A percentile compares a stretch with the other conserved stretches of the same genome.
phyloP scores from a whole-genome alignment of 169 alveolate species.

The Eimeria necatrix region DNA sequence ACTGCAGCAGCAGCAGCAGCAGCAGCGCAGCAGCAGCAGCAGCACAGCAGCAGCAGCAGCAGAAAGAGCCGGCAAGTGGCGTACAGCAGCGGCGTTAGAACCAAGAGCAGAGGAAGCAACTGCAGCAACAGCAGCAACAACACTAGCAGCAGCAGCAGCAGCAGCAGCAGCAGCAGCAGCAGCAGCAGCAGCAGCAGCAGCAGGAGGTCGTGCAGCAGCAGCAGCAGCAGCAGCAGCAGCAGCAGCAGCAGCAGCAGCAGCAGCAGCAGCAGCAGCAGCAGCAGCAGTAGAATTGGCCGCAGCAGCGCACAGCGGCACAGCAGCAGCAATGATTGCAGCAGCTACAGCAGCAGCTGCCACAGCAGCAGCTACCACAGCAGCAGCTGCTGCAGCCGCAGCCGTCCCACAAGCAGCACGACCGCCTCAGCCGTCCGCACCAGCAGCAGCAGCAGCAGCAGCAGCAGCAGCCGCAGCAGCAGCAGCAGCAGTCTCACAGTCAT shows the following conservation, averaged over 20 bases:
- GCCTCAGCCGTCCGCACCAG: neutral
- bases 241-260: slow-evolving; percentile 6
- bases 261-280: slow-evolving; percentile 10
- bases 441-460: neutral
- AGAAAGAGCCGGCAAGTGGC: neutral
- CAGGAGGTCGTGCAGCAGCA: neutral
- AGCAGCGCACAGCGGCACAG: neutral
- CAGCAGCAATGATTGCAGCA: neutral
- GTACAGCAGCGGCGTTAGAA: neutral
- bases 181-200: neutral
- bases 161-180: slow-evolving; percentile 3
- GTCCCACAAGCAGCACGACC: neutral
- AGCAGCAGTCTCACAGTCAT: neutral
- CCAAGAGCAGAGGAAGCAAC: too few species aligned
- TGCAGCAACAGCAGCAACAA: neutral
- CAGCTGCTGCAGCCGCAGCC: neutral
- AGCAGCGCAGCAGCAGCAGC: neutral
- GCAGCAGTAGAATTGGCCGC: neutral
- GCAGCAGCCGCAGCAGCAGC: neutral
- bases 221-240: neutral
- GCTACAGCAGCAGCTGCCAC: slow-evolving; percentile 3
- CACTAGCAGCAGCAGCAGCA: neutral
- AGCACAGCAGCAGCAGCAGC: neutral
- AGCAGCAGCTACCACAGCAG: neutral
- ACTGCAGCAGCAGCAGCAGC: neutral